Percentiles rank a stretch among this genome's conserved stretches.
phyloP scores from a whole-genome alignment of 805 yeast genomes.

The Pichia exigua region DNA sequence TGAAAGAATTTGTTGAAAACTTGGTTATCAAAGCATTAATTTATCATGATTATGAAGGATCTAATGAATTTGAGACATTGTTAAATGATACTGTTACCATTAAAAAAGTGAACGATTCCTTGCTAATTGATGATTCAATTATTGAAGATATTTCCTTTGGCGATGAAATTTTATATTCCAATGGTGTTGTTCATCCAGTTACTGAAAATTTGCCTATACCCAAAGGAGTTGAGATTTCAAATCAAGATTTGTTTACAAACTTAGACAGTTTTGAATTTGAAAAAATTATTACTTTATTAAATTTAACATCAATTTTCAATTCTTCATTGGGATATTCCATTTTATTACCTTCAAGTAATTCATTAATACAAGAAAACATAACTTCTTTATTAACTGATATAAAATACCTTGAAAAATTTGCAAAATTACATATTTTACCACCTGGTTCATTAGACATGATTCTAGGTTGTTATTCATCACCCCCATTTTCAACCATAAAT shows the following conservation, averaged over 20 bases:
- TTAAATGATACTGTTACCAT: slow-evolving; percentile 1
- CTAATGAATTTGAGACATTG: slow-evolving; percentile 14
- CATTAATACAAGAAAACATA: slow-evolving; percentile 45
- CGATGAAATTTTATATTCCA: slow-evolving; percentile 65
- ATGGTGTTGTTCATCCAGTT: slow-evolving; percentile 75
- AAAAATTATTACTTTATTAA: slow-evolving; percentile 33
- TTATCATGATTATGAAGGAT: slow-evolving; percentile 52
- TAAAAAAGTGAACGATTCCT: not conserved
- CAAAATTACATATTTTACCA: slow-evolving; percentile 64
- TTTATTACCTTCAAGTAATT: slow-evolving; percentile 61
- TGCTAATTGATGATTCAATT: slow-evolving; percentile 15
- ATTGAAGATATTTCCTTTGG: slow-evolving; percentile 32
- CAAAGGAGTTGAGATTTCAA: slow-evolving; percentile 39
- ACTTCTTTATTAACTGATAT: slow-evolving; percentile 32
- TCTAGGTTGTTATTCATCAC: slow-evolving; percentile 36
- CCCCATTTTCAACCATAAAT: not conserved
- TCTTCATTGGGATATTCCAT: slow-evolving; percentile 43
- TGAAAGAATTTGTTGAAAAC: slow-evolving; percentile 48
- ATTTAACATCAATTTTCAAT: slow-evolving; percentile 35
- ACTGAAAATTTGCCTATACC: slow-evolving; percentile 49
- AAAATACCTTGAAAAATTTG: slow-evolving; percentile 39
- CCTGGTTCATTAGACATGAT: slow-evolving; percentile 41
- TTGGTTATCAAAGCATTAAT: slow-evolving; percentile 54
- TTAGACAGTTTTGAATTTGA: slow-evolving; percentile 46
- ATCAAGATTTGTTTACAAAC: slow-evolving; percentile 48